Percentiles rank a stretch among this genome's conserved stretches.
Conservation (phyloP, 257 asterid genomes). For the Jacaranda copaia region DNA sequence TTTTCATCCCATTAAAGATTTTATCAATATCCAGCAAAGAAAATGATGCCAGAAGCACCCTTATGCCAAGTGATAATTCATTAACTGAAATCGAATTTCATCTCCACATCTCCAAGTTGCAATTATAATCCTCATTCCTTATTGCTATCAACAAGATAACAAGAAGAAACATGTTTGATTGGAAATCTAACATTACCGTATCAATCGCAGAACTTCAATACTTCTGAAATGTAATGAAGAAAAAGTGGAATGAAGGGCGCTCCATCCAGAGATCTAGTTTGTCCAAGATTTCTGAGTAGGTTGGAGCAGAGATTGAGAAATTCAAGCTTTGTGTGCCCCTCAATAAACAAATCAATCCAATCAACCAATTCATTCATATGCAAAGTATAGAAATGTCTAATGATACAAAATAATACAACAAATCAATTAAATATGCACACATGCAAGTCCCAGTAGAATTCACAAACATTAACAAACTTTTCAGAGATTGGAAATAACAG, state of each 20-base stretch:
- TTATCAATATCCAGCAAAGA: too few species aligned
- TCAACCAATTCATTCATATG: constrained; percentile 37
- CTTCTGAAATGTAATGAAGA: too few species aligned
- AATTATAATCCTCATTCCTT: background rate
- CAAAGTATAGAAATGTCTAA: constrained; percentile 37
- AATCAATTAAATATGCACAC: constrained; percentile 33
- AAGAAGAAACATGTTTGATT: too few species aligned
- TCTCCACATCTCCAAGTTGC: background rate
- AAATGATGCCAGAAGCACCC: background rate
- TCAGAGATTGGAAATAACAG: constrained; percentile 18
- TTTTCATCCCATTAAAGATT: background rate
- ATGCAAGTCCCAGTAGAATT: constrained; percentile 38
- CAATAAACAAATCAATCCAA: constrained; percentile 38
- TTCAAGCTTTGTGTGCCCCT: background rate
- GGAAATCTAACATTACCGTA: too few species aligned
- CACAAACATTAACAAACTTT: constrained; percentile 44
- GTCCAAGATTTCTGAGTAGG: too few species aligned
- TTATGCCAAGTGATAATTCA: background rate
- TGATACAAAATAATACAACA: constrained; percentile 32
- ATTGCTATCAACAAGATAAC: too few species aligned
- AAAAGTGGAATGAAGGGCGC: too few species aligned
- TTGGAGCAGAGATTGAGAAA: too few species aligned
- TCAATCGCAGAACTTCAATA: too few species aligned
- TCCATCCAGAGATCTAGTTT: too few species aligned
- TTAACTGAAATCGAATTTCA: background rate